Conservation (phyloP, 2,329 filamentous ascomycete species). For the Thelonectria blattea region DNA sequence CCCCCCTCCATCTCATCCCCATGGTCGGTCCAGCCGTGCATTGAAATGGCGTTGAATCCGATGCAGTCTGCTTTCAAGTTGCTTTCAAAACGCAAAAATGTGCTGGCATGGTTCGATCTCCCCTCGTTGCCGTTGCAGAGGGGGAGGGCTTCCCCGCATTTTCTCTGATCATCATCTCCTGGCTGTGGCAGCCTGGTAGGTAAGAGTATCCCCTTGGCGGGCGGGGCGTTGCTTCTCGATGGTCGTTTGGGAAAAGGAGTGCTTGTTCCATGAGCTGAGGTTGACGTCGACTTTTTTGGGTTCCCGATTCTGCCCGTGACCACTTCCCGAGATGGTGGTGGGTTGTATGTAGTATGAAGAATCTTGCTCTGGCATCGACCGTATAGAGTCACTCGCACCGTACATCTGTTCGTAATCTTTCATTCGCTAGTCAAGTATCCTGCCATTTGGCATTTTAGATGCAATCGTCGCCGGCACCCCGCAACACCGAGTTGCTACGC, state of each 20-base stretch:
- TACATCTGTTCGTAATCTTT: conserved; percentile 2
- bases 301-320: not conserved
- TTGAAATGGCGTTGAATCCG: not conserved
- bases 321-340: not conserved
- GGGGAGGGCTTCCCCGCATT: not conserved
- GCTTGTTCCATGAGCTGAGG: not conserved
- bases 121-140: not conserved
- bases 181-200: not conserved
- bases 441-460: not conserved
- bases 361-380: too few relatives aligned
- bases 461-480: conserved; percentile 4
- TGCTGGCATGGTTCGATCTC: conserved; percentile 3
- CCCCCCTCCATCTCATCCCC: not conserved
- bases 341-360: too few relatives aligned
- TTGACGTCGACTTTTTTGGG: not conserved
- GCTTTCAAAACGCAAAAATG: not conserved
- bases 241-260: not conserved
- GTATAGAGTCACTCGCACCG: too few relatives aligned
- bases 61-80: not conserved
- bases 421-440: conserved; percentile 14
- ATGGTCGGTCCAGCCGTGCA: not conserved
- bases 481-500: not conserved
- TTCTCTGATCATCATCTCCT: not conserved
- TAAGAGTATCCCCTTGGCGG: too few relatives aligned
- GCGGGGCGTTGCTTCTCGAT: too few relatives aligned